Conservation (phyloP, 1,139 yeast species). For the Kodamaea arcana region DNA sequence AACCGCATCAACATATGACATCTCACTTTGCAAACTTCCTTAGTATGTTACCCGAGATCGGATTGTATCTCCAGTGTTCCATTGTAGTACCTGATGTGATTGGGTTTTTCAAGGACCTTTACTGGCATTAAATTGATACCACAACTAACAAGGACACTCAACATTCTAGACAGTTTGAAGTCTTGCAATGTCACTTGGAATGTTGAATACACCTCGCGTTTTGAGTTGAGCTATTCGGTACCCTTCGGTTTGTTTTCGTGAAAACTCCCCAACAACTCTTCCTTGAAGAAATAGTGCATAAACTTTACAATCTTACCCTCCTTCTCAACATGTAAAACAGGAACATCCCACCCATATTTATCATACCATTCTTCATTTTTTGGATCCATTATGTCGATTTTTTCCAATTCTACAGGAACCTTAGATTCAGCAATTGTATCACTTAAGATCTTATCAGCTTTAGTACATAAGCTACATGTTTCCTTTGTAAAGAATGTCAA, state of each 20-base stretch:
- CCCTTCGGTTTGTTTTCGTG: constrained; percentile 11
- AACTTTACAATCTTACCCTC: constrained; percentile 50
- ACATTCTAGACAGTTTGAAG: too few species aligned
- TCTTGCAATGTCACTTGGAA: too few species aligned
- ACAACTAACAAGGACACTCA: too few species aligned
- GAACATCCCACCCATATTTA: constrained; percentile 82
- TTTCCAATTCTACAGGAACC: constrained; percentile 30
- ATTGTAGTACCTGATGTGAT: too few species aligned
- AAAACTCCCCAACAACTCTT: constrained; percentile 52
- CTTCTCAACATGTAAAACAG: constrained; percentile 73
- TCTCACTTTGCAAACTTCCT: too few species aligned
- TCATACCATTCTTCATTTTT: constrained; percentile 75
- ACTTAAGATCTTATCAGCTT: constrained; percentile 55
- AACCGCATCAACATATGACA: too few species aligned
- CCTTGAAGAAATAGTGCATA: constrained; percentile 70
- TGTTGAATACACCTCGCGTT: too few species aligned
- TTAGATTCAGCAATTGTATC: constrained; percentile 33
- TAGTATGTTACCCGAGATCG: too few species aligned
- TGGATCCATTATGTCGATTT: constrained; percentile 63
- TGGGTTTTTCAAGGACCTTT: too few species aligned
- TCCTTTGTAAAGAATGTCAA: constrained; percentile 74
- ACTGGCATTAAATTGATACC: too few species aligned
- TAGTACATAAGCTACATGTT: constrained; percentile 73
- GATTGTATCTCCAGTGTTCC: too few species aligned
- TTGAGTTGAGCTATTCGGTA: too few species aligned